These are phyloP conservation scores for Fusarium lateritium DNA, from an alignment of 2,329 filamentous ascomycete genomes.

Conservation along the genomic window DNA sequence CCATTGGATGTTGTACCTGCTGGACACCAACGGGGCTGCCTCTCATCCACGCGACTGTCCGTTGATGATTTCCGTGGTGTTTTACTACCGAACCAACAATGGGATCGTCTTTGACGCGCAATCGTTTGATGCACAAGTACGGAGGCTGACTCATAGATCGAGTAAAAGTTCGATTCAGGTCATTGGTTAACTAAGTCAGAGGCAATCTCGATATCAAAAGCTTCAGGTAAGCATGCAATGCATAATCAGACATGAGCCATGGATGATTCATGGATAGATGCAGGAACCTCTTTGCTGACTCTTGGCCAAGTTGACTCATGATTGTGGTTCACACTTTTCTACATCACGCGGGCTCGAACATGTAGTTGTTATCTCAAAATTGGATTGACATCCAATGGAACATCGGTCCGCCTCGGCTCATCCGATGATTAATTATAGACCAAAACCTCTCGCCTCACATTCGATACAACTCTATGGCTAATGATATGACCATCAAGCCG, in stretches of 20 bases:
- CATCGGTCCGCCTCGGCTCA: constrained; percentile 30
- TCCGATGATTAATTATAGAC: constrained; percentile 22
- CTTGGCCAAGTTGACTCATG: too few relatives aligned
- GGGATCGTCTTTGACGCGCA: constrained; percentile 14
- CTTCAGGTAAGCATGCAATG: too few relatives aligned
- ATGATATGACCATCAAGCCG: background rate
- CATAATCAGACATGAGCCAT: too few relatives aligned
- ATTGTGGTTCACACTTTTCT: too few relatives aligned
- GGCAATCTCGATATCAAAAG: too few relatives aligned
- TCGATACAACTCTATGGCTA: constrained; percentile 1
- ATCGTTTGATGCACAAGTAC: constrained; percentile 7
- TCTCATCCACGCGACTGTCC: constrained; percentile 27
- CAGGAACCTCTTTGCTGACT: too few relatives aligned
- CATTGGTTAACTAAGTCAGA: too few relatives aligned
- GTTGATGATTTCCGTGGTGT: constrained; percentile 12
- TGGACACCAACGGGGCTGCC: constrained; percentile 11
- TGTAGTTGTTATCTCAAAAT: background rate
- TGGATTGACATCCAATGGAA: constrained; percentile 8
- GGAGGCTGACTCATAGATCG: constrained; percentile 9
- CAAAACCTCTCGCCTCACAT: constrained; percentile 1
- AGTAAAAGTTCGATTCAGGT: background rate
- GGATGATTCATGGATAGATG: too few relatives aligned
- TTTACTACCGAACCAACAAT: constrained; percentile 2
- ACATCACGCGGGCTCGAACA: background rate
- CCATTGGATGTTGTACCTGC: constrained; percentile 13